Conservation (phyloP, 306 rosid genomes). For the Lathyrus oleraceus region DNA sequence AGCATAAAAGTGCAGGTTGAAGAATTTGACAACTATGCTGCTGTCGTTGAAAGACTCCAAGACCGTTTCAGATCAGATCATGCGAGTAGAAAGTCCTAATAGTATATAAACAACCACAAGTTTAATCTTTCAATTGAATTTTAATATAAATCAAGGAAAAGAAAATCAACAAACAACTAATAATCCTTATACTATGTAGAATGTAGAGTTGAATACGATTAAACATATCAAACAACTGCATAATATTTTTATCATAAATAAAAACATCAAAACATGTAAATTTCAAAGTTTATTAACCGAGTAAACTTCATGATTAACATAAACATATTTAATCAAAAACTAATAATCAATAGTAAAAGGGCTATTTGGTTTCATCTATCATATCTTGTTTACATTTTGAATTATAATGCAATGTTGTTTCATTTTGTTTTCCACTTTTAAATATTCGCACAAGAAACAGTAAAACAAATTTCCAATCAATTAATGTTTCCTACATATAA, state of each 20-base stretch:
- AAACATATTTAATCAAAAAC: not conserved
- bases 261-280: not conserved
- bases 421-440: not conserved
- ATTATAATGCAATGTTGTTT: not conserved
- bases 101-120: not conserved
- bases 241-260: not conserved
- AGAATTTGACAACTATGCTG: not conserved
- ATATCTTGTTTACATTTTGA: not conserved
- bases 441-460: not conserved
- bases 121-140: not conserved
- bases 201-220: not conserved
- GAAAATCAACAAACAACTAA: too few relatives aligned
- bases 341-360: not conserved
- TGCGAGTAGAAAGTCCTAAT: slow-evolving; percentile 14
- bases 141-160: too few relatives aligned
- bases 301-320: not conserved
- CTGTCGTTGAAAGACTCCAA: not conserved
- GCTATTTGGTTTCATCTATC: not conserved
- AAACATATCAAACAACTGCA: not conserved
- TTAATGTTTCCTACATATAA: not conserved
- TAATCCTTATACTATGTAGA: too few relatives aligned
- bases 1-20: too few relatives aligned
- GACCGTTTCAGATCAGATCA: not conserved
- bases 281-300: not conserved
- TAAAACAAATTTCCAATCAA: not conserved